These are phyloP conservation scores for Lactifluus rugatus DNA, from an alignment of 768 basidiomycete genomes.

Conservation along the genomic window DNA sequence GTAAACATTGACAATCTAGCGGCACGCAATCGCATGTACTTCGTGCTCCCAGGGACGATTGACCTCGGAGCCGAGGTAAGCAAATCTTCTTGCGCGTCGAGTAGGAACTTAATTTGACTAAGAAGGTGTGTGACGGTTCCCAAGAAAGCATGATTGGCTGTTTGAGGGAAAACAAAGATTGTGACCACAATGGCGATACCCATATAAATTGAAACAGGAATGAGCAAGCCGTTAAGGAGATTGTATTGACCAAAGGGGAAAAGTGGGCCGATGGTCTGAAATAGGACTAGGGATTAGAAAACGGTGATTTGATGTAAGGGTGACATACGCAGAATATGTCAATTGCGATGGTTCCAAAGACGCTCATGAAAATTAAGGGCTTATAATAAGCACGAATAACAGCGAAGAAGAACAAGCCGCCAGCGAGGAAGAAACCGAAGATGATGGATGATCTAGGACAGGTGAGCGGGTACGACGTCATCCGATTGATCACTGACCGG, in stretches of 20 bases:
- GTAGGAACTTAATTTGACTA: constrained; percentile 23
- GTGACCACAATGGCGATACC: constrained; percentile 40
- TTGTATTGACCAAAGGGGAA: constrained; percentile 39
- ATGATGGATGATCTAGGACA: constrained; percentile 32
- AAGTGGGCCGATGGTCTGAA: constrained; percentile 38
- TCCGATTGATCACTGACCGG: constrained; percentile 20
- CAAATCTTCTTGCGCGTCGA: constrained; percentile 29
- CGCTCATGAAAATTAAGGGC: constrained; percentile 34
- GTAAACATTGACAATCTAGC: constrained; percentile 22
- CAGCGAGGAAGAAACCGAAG: constrained; percentile 40
- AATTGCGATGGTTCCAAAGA: constrained; percentile 41
- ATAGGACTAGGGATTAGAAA: not conserved
- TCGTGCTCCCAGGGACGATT: constrained; percentile 20
- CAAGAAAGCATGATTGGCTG: constrained; percentile 36
- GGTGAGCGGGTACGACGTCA: not conserved
- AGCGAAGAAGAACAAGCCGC: constrained; percentile 37
- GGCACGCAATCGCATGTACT: constrained; percentile 20
- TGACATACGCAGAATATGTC: constrained; percentile 33
- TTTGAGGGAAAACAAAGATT: constrained; percentile 43
- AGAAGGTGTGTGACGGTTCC: constrained; percentile 26
- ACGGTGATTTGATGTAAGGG: not conserved
- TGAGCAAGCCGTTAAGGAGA: constrained; percentile 33
- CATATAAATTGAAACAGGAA: constrained; percentile 38
- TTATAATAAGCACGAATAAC: constrained; percentile 39
- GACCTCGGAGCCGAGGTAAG: constrained; percentile 21